Percentiles rank a stretch among this genome's conserved stretches.
phyloP scores from a whole-genome alignment of 2,329 filamentous ascomycete species.

The Aspergillus tamarii region DNA sequence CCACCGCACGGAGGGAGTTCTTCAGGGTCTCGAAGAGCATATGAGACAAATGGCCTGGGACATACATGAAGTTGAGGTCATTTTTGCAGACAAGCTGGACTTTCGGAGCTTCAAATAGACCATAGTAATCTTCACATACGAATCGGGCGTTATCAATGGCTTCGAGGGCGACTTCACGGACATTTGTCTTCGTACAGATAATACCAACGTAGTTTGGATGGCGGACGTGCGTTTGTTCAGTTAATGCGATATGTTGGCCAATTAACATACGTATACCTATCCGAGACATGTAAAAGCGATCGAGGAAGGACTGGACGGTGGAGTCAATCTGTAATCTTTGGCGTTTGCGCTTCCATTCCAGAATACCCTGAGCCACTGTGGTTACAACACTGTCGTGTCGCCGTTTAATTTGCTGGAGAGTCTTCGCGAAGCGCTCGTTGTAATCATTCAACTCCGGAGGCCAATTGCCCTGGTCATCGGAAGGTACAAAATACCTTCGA shows the following conservation, averaged over 20 bases:
- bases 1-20: constrained; percentile 94
- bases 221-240: constrained; percentile 84
- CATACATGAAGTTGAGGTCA: constrained; percentile 98
- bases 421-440: constrained; percentile 87
- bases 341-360: constrained; percentile 95
- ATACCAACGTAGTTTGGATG: constrained; percentile 97
- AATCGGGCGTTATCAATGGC: constrained; percentile 99
- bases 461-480: constrained; percentile 88
- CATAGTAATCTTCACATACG: constrained; percentile 98
- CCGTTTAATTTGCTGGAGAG: constrained; percentile 90
- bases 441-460: constrained; percentile 92
- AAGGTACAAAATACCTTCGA: constrained; percentile 85
- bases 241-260: constrained; percentile 95
- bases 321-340: constrained; percentile 98
- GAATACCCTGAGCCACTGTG: constrained; percentile 94
- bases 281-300: constrained; percentile 99
- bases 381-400: constrained; percentile 97
- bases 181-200: constrained; percentile 98
- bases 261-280: constrained; percentile 99
- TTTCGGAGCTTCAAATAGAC: constrained; percentile 93
- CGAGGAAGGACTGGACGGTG: constrained; percentile 95
- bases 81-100: constrained; percentile 95
- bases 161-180: constrained; percentile 90
- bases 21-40: constrained; percentile 99
- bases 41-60: constrained; percentile 96